Conservation (phyloP, 73 alveolate species). For the Symbiodinium natans region DNA sequence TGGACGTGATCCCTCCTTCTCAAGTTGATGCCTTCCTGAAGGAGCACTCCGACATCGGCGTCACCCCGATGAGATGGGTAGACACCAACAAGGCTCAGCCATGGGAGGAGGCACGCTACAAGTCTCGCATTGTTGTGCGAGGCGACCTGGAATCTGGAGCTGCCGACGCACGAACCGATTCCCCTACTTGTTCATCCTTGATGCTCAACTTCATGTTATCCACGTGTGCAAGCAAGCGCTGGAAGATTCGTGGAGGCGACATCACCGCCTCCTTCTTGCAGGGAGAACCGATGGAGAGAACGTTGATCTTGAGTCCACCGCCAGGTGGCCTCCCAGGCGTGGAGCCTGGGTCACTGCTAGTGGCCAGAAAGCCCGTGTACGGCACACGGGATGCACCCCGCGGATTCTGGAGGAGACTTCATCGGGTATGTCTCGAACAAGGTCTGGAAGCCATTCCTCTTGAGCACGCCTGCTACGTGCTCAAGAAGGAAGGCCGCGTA, state of each 20-base stretch:
- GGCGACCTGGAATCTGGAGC: not conserved
- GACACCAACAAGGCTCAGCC: not conserved
- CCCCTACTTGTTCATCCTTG: not conserved
- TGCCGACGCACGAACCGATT: not conserved
- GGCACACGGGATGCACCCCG: constrained; percentile 17
- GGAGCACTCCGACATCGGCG: not conserved
- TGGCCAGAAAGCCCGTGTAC: not conserved
- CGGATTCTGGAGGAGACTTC: constrained; percentile 4
- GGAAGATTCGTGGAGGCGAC: not conserved
- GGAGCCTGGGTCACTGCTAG: not conserved
- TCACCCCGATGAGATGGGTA: not conserved
- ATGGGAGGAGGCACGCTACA: not conserved
- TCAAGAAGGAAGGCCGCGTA: not conserved
- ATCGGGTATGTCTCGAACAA: not conserved
- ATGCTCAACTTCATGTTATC: not conserved
- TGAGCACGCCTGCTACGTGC: not conserved
- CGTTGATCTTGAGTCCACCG: not conserved
- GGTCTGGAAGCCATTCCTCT: not conserved
- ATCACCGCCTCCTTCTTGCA: not conserved
- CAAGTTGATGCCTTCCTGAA: not conserved
- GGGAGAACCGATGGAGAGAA: not conserved
- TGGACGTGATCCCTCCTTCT: not conserved
- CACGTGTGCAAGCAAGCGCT: not conserved
- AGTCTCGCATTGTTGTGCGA: not conserved
- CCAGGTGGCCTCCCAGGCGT: not conserved